Base-by-base conservation (phyloP, 345 rosid genomes). In the Erodium maritimum region DNA sequence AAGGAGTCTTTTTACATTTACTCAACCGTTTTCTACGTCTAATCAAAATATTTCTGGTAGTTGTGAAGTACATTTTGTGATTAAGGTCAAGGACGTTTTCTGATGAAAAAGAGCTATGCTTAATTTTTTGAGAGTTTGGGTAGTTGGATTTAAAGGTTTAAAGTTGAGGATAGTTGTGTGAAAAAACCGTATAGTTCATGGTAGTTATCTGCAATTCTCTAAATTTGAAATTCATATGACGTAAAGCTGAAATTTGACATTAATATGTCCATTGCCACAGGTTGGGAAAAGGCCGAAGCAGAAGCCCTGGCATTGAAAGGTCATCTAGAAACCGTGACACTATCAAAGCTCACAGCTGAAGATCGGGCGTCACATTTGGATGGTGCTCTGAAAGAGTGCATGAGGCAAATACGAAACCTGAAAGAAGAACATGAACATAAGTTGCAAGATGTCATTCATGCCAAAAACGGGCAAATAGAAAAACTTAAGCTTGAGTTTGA, bases 211-310 rank as follows among this genome's bases (percentile, higher is more conserved):
- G n/a, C n/a, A n/a, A n/a, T n/a, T n/a, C n/a, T n/a, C n/a, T n/a
- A n/a, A n/a, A n/a, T n/a, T n/a, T n/a, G n/a, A n/a, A n/a, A n/a
- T n/a, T n/a, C n/a, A n/a, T n/a, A n/a, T n/a, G n/a, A n/a, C n/a
- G n/a, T n/a, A n/a, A n/a, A n/a, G n/a, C n/a, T 17, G 5, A 18
- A 50, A 11, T 17, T 1, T 34, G 20, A 62, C 17, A 34, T 21
- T 53, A 42, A 54, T 21, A 53, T 18, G 23, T 52, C 21, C 55
- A 65, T 63, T 73, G 23, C 45, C 61, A 65, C 77, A 93, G 97
- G 99, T 19, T 94, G 99, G 97, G 99, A 94, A 66, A 94, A 94
- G 75, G 97, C 99, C 57, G 97, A 94, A 71, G 95, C 97, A 21
- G 97, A 94, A 61, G 96, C 99, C 8, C 73, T 82, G 61, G 86